Base-by-base conservation (phyloP, 495 filamentous ascomycete species). In the Aspergillus homomorphus region DNA sequence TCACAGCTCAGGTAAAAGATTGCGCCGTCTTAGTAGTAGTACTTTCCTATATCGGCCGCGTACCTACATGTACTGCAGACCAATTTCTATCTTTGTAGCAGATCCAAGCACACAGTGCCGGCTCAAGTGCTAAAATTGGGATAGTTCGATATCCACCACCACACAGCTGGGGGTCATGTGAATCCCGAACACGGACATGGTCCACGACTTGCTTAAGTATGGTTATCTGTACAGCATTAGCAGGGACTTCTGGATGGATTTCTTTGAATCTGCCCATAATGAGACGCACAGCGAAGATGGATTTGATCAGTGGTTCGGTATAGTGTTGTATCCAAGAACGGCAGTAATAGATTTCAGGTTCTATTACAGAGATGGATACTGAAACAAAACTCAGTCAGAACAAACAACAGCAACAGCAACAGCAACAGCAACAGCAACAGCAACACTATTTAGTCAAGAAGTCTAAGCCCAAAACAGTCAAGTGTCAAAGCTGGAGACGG, bases 401-500 rank as follows among this genome's bases (percentile, higher is more conserved):
- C n/a, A n/a, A n/a, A 28, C 4, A 28, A 28, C 26, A 28, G 26
- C 3, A 28, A 3, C 26, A 9, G 9, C 26, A 4, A 44, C n/a
- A 5, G 24, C 16, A 38, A 57, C 18, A 16, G 14, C 7, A 26
- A 51, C 12, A 9, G 9, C 26, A 4, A 44, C n/a, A 5, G 24
- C 16, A 38, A 57, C 18, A 16, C 7, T 7, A 26, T n/a, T n/a
- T n/a, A n/a, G 45, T 6, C 1, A 52, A 56, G 30, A 41, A 30
- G 30, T 28, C 26, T 51, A 44, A 43, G 26, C 8, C 46, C 43
- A 43, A 30, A 33, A 45, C 56, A 26, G 7, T 44, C 43, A 58
- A 28, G 19, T 43, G 49, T 38, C 61, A 30, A n/a, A 63, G 53
- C 61, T 63, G 61, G 61, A 59, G 57, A 62, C 63, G 62, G 60